Evolutionary conservation across 441 rosid species (phyloP), one percentile per base, ranked within the genome.

Genomic region (Gossypium davidsonii): DNA sequence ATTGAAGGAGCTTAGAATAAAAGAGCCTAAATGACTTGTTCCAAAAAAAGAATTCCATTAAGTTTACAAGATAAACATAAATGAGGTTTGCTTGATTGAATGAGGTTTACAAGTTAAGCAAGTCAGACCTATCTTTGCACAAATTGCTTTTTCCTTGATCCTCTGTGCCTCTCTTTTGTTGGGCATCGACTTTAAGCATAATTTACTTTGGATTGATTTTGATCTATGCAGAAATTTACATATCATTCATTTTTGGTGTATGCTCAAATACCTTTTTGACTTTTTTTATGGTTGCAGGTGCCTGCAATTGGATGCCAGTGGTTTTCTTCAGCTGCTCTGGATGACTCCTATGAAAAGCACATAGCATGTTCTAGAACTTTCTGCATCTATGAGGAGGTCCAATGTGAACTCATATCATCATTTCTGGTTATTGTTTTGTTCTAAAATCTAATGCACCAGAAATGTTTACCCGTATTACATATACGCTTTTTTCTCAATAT

Each of bases 301-400:
- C 80, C 90, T 73, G 87, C 86, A 69, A 86, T 91, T 72, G 96
- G 92, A 25, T 80, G 91, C 82, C 97, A 94, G 80, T 90, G 97
- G 95, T 90, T 90, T 79, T 85, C 96, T 77, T 82, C 86, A 71
- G 53, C 81, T 58, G 83, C 82, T 53, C 20, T 79, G 1, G 85
- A 80, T 67, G 84, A 79, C 4, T 78, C 85, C 15, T 94, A 83
- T 81, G 80, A 73, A 49, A 78, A 71, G 48, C 79, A 89, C 76
- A 90, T 94, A 51, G 91, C 97, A 73, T 70, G 87, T 67, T 81
- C 95, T 6, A 88, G 97, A 78, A 92, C 98, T 17, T 94, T 94
- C 79, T 89, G 97, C 80, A 58, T 94, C 55, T 87, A 81, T 14
- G 95, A 94, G 83, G 92, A 93, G 97, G 97, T 93, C 56, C 31